Percentiles rank a stretch among this genome's conserved stretches.
Conservation (phyloP, 2,329 filamentous ascomycete species). For the Neonectria ditissima region DNA sequence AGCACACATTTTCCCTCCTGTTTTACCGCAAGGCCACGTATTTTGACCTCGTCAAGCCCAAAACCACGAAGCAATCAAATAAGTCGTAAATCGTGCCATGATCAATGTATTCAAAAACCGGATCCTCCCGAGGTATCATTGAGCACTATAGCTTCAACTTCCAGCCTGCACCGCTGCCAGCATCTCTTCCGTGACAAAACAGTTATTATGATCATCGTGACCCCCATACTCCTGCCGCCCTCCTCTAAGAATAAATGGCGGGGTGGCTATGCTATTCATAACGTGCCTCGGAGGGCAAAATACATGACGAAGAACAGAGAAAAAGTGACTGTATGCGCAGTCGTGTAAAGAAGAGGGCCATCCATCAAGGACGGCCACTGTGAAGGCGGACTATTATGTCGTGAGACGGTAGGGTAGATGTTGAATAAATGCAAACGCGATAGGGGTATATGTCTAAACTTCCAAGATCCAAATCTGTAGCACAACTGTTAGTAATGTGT, state of each 20-base stretch:
- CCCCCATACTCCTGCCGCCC: slow-evolving; percentile 24
- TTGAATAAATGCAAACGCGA: slow-evolving; percentile 37
- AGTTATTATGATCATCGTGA: slow-evolving; percentile 16
- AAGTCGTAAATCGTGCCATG: slow-evolving; percentile 37
- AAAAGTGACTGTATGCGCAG: slow-evolving; percentile 17
- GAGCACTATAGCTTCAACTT: slow-evolving; percentile 10
- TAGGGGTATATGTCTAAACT: slow-evolving; percentile 50
- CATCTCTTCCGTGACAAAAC: slow-evolving; percentile 7
- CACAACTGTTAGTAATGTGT: slow-evolving; percentile 35
- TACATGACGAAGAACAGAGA: slow-evolving; percentile 17
- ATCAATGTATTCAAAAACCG: slow-evolving; percentile 33
- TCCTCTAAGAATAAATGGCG: slow-evolving; percentile 22
- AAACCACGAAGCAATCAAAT: not conserved
- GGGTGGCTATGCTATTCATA: slow-evolving; percentile 26
- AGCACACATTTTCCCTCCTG: not conserved
- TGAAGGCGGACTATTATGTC: slow-evolving; percentile 15
- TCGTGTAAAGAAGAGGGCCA: slow-evolving; percentile 3
- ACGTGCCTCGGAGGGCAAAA: slow-evolving; percentile 7
- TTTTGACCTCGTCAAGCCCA: not conserved
- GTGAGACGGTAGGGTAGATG: slow-evolving; percentile 4
- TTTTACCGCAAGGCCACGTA: not conserved
- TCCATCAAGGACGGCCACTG: slow-evolving; percentile 18
- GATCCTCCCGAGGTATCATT: slow-evolving; percentile 26
- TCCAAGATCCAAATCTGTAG: slow-evolving; percentile 62
- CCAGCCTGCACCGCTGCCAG: slow-evolving; percentile 25